Base-by-base conservation (phyloP, 2,329 filamentous ascomycete species). In the Cytospora piceae region DNA sequence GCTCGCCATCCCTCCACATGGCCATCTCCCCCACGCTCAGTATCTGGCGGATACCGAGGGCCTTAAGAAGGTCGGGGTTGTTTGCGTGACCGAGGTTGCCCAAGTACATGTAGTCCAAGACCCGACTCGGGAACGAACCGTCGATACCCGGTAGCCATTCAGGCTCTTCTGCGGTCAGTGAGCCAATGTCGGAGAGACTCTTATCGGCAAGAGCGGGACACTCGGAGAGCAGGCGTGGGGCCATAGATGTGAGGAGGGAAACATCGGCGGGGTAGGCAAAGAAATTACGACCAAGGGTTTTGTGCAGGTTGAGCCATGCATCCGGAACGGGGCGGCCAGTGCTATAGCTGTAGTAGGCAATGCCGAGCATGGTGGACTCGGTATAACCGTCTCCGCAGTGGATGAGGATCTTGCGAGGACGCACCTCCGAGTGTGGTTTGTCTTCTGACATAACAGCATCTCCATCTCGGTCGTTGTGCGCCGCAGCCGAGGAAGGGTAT, bases 321-420 rank as follows among this genome's bases (percentile, higher is more conserved):
- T 93, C 87, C 32, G 94, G 90, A 0, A 94, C 85, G 0, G 94
- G 85, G 14, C 88, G 82, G 8, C 92, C 93, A 68, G 95, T 92
- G 62, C 91, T 92, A 77, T 93, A 99, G 84, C 96, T 96, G 75
- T 90, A 93, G 77, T 99, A 99, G 12, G 94, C 92, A 49, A 99
- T 87, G 2, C 87, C 93, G 22, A 99, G 83, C 76, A 99, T 84
- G 1, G 93, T 93, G 1, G 91, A 94, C 77, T 99, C 95, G 0
- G 95, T 99, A 73, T 99, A 99, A 22, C 95, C 95, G 76, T 99
- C 95, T 2, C 90, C 89, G 76, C 95, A 98, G 77, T 98, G 94
- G 51, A 99, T 91, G 37, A 98, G 85, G 39, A 98, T 87, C 73
- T 88, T 93, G 69, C 87, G 82, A 63, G 87, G 81, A 39, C 14